These are phyloP conservation scores for Hypoxylon sp. DNA, from an alignment of 2,329 filamentous ascomycete genomes.

Conservation along the genomic window DNA sequence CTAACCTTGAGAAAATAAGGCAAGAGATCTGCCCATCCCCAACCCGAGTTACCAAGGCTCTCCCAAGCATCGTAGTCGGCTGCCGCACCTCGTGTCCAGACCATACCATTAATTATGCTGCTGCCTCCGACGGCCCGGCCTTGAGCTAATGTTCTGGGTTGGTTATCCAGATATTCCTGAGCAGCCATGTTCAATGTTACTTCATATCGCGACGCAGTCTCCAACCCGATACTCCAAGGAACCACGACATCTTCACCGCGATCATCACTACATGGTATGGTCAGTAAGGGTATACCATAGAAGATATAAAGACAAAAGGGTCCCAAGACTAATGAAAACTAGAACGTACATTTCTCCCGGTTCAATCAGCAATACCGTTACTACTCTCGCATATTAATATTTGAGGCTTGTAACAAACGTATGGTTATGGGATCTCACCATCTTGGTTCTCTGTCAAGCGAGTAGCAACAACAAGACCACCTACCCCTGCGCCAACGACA, in stretches of 20 bases:
- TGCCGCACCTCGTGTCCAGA: constrained; percentile 51
- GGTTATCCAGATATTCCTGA: constrained; percentile 48
- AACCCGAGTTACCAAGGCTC: constrained; percentile 52
- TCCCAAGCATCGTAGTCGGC: constrained; percentile 55
- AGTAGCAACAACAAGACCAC: constrained; percentile 42
- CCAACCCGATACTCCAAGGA: constrained; percentile 39
- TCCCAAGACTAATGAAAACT: not conserved
- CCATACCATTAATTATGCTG: constrained; percentile 53
- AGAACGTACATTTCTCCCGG: constrained; percentile 41
- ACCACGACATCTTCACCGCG: constrained; percentile 40
- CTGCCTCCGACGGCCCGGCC: constrained; percentile 53
- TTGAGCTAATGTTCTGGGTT: constrained; percentile 48
- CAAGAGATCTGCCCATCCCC: constrained; percentile 55
- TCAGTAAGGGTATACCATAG: too few species aligned
- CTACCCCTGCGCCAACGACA: constrained; percentile 41
- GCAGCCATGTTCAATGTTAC: constrained; percentile 44
- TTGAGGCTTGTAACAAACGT: not conserved
- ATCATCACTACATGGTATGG: constrained; percentile 36
- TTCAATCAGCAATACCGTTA: constrained; percentile 43
- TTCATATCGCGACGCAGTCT: constrained; percentile 42
- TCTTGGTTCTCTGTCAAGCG: constrained; percentile 39
- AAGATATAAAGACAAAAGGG: too few species aligned
- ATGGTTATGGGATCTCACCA: constrained; percentile 19
- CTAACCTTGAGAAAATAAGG: constrained; percentile 60
- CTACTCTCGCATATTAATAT: constrained; percentile 30